Evolutionary conservation across 2,329 filamentous ascomycete genomes (phyloP), one percentile per base, ranked within the genome.

Genomic region (Aquanectria penicillioides): DNA sequence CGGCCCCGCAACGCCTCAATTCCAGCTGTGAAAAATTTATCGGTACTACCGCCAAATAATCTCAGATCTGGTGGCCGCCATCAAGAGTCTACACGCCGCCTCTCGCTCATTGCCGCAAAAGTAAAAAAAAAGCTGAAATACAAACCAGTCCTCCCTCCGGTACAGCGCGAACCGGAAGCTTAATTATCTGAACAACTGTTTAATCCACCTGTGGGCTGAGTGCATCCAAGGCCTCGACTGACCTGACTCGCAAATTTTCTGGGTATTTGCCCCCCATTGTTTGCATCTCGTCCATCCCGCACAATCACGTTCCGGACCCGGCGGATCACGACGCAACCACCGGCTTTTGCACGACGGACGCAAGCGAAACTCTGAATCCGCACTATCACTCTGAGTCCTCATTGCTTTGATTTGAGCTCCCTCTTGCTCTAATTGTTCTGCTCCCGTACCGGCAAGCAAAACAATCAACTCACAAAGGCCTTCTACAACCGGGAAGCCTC

Each of bases 141-240:
- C 34, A 48, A n/a, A 48, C 22, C 47, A 38, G 47, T 26, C 38
- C 38, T 29, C n/a, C 17, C 22, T 33, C 33, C 36, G 54, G 46
- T 38, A 31, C 46, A 51, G 46, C 43, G 22, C 46, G 37, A 36
- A 41, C 31, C 38, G 40, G 47, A 57, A 57, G 54, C 40, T 57
- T 57, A 57, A 57, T 51, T 37, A 28, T 13, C 28, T 31, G 43
- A 44, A 31, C 26, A 15, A 31, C n/a, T n/a, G n/a, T 44, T 38
- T 38, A 40, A 43, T 44, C 20, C 10, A 48, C 26, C 15, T 22
- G 40, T 53, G 48, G 47, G n/a, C 41, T 15, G 49, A 54, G 33
- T 40, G 40, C 47, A 66, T 47, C 41, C 18, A 37, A 41, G 61
- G 65, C 51, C 65, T 68, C 65, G 65, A 66, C 37, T 56, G 37